Percentiles rank a stretch among this genome's conserved stretches.
Evolutionary conservation across 345 rosid genomes (phyloP).

Genomic region (Eucalyptus curtisii): DNA sequence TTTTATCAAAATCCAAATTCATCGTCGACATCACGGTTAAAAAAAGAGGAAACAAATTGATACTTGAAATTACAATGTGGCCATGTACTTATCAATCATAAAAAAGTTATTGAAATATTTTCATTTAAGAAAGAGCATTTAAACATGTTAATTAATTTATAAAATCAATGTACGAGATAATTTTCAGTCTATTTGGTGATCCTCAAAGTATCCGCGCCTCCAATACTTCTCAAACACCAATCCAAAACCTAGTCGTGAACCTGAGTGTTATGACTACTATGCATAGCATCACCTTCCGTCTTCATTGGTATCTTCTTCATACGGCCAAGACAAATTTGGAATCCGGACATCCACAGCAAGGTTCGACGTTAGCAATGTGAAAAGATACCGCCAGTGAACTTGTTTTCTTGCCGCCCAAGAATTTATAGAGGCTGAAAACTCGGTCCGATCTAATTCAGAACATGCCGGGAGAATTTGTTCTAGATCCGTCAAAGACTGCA

Average conservation of each 20-base stretch:
- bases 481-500: no score
- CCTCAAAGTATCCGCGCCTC: background rate
- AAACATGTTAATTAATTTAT: background rate
- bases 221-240: background rate
- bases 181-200: background rate
- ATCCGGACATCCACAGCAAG: no score
- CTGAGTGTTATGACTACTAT: background rate
- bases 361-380: no score
- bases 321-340: no score
- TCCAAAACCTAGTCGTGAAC: background rate
- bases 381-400: no score
- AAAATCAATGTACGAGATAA: background rate
- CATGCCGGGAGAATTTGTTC: no score
- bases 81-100: background rate
- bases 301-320: no score
- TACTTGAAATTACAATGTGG: background rate
- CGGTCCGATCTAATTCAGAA: no score
- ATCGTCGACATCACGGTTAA: rapidly evolving
- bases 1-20: background rate
- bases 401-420: no score
- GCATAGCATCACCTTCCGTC: no score
- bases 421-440: no score
- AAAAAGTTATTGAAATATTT: background rate
- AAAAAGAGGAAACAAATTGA: background rate
- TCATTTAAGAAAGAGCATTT: background rate